Evolutionary conservation across 805 yeast species (phyloP), one percentile per base, ranked within the genome.

Genomic region (Zygoascus biomembranicola): DNA sequence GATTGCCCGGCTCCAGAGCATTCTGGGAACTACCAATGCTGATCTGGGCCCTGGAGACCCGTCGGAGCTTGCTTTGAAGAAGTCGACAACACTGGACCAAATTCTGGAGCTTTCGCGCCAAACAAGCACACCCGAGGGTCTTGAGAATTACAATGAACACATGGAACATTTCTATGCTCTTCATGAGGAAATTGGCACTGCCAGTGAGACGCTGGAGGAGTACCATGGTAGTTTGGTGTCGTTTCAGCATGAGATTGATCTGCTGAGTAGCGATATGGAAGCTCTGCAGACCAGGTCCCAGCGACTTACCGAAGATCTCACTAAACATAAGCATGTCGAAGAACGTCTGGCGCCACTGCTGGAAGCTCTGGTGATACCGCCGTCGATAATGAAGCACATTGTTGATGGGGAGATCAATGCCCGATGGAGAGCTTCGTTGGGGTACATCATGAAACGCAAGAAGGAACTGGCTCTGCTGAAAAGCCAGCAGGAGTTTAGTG

Each of bases 301-400:
- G 16, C 67, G 71, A 16, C 66, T 85, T 43, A 75, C 78, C 42
- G 60, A 67, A 19, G 72, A 80, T 43, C 71, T 84, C 13, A 71
- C 71, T 11, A 68, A 70, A 42, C 79, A 84, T 49, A 73, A 77
- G 16, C 61, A 68, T 32, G 74, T 78, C 18, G 79, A 82, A 53
- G 66, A 67, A 8, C 73, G 73, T 50, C 76, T 90, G 53, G 80
- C 85, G 18, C 95, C 96, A 0, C 70, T 87, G n/a, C 82, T 90
- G 0, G 77, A 85, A 41, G 90, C 87, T 58, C 71, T 87, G 37
- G 72, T 86, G 55, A 79, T 90, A 8, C 87, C 97, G 0, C 94
- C 96, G 0, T 78, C 78, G 1, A 73, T 86, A 1, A 78, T 87
- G 6, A 69, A 72, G 53, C 78, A 82, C 6, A 73, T 92, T 1